Percentiles rank a stretch among this genome's conserved stretches.
Evolutionary conservation across 345 rosid genomes (phyloP).

Genomic region (Linum usitatissimum): DNA sequence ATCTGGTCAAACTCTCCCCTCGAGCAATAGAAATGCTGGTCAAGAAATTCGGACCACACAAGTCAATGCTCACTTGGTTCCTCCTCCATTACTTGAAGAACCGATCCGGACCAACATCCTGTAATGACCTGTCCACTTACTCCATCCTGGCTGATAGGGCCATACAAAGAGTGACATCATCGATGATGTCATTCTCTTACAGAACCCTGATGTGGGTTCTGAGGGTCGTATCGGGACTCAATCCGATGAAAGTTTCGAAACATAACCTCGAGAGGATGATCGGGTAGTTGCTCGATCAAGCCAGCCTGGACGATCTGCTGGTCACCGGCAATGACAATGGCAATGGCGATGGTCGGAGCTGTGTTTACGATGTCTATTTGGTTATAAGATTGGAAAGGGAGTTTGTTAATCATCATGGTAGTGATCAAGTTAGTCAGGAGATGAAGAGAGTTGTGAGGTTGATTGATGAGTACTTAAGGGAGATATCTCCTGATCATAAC

Average conservation of each 20-base stretch:
- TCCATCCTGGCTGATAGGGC: constrained; percentile 47
- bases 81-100: constrained; percentile 58
- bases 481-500: constrained; percentile 69
- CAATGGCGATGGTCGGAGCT: not conserved
- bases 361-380: constrained; percentile 48
- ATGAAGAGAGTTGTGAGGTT: constrained; percentile 44
- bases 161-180: constrained; percentile 38
- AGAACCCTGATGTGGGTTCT: constrained; percentile 53
- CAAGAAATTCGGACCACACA: constrained; percentile 36
- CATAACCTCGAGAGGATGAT: constrained; percentile 48
- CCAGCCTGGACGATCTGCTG: constrained; percentile 65
- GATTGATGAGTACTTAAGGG: constrained; percentile 51
- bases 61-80: constrained; percentile 46
- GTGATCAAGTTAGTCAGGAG: constrained; percentile 9
- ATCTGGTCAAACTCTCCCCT: constrained; percentile 39
- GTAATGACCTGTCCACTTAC: not conserved
- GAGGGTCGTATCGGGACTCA: constrained; percentile 37
- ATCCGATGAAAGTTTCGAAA: constrained; percentile 46
- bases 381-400: constrained; percentile 45
- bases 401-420: constrained; percentile 25
- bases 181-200: constrained; percentile 36
- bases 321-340: constrained; percentile 35
- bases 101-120: no score
- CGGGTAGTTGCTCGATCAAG: constrained; percentile 56
- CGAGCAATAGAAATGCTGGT: constrained; percentile 33